Percentiles rank a stretch among this genome's conserved stretches.
These are phyloP conservation scores for Gaultheria prostrata DNA, from an alignment of 148 eudicot species.

Conservation along the genomic window DNA sequence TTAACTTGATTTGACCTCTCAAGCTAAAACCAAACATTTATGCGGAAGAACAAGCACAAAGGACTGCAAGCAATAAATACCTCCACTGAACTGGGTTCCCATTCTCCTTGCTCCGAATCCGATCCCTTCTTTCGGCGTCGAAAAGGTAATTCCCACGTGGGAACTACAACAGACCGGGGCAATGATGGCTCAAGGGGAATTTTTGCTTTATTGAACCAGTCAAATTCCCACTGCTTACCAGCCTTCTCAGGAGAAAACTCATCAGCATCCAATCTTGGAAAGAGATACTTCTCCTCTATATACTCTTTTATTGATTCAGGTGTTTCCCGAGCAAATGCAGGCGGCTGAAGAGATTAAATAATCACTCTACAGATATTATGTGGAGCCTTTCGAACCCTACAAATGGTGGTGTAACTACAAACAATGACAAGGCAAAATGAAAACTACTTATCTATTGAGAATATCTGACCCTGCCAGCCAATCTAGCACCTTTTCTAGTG, in stretches of 20 bases:
- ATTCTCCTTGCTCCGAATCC: conserved; percentile 34
- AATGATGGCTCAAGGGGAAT: conserved; percentile 69
- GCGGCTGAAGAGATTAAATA: conserved; percentile 54
- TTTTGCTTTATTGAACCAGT: conserved; percentile 87
- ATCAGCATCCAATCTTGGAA: conserved; percentile 80
- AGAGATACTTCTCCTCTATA: conserved; percentile 71
- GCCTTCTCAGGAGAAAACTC: conserved; percentile 81
- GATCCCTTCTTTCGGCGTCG: conserved; percentile 49
- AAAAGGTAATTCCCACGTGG: conserved; percentile 88
- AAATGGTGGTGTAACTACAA: neutral
- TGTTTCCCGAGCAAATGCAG: conserved; percentile 88
- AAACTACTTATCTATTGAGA: neutral
- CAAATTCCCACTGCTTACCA: conserved; percentile 93
- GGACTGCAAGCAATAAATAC: conserved; percentile 32
- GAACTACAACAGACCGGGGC: conserved; percentile 75
- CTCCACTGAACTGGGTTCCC: conserved; percentile 90
- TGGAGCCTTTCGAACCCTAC: neutral
- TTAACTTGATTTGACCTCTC: conserved; percentile 1
- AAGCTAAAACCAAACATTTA: neutral
- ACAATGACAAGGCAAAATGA: neutral
- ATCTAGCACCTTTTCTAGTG: neutral
- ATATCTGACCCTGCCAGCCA: neutral
- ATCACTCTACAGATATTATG: conserved; percentile 2
- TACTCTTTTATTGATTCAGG: conserved; percentile 62
- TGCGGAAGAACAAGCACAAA: neutral